Conservation (phyloP, 2,329 filamentous ascomycete species). For the Cryphonectria nitschkei region DNA sequence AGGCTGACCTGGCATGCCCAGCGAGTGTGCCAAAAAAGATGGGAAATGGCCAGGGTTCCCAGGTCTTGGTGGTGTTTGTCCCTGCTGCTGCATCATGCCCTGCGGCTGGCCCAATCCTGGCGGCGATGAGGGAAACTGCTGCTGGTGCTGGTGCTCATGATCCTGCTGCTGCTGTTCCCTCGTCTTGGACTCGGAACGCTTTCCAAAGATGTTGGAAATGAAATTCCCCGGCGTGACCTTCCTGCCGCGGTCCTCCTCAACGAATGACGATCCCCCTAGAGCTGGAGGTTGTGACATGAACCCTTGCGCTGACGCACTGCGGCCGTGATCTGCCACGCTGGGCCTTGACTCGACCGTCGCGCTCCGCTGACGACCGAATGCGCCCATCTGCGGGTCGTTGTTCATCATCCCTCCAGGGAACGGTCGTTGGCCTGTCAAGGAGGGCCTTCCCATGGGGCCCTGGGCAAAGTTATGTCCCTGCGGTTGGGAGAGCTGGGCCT, state of each 20-base stretch:
- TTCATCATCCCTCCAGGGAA: constrained; percentile 5
- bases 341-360: constrained; percentile 31
- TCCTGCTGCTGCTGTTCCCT: constrained; percentile 24
- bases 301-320: constrained; percentile 22
- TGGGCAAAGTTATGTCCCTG: constrained; percentile 19
- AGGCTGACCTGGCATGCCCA: constrained; percentile 28
- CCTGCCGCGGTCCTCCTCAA: constrained; percentile 33
- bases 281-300: not conserved
- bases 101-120: constrained; percentile 26
- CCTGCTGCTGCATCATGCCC: constrained; percentile 24
- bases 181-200: constrained; percentile 31
- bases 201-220: constrained; percentile 33
- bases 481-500: constrained; percentile 21
- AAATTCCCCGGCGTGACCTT: constrained; percentile 32
- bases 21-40: constrained; percentile 18
- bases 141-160: not conserved
- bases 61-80: constrained; percentile 23
- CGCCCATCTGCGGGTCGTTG: constrained; percentile 17
- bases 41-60: constrained; percentile 24
- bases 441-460: constrained; percentile 32
- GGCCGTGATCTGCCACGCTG: constrained; percentile 22
- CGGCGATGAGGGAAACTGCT: constrained; percentile 25
- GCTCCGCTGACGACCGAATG: constrained; percentile 29
- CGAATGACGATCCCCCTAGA: constrained; percentile 4
- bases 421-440: constrained; percentile 29